Percentiles rank a stretch among this genome's conserved stretches.
phyloP scores from a whole-genome alignment of 2,329 filamentous ascomycete genomes.

The Fusarium falciforme region DNA sequence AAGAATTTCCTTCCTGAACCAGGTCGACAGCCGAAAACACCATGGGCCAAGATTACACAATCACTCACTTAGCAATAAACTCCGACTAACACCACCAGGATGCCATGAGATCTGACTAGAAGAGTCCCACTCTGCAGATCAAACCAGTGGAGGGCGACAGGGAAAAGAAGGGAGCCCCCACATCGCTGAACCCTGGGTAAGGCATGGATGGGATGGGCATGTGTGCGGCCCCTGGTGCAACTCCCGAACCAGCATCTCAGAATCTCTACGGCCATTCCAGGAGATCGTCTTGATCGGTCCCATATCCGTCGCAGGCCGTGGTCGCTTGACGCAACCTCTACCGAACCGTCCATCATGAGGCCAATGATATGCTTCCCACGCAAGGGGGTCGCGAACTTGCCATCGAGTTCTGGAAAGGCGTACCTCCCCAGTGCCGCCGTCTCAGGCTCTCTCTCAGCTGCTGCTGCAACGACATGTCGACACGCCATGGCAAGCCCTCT shows the following conservation, averaged over 20 bases:
- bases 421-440: background rate
- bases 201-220: background rate
- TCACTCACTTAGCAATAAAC: background rate
- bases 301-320: background rate
- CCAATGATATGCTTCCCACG: constrained; percentile 5
- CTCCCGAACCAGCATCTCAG: background rate
- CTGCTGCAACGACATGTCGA: constrained; percentile 6
- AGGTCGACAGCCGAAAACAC: background rate
- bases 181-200: background rate
- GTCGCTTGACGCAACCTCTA: background rate
- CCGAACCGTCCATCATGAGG: background rate
- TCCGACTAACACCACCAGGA: constrained; percentile 16
- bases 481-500: constrained; percentile 17
- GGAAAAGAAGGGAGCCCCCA: background rate
- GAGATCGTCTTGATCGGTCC: background rate
- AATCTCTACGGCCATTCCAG: constrained; percentile 23
- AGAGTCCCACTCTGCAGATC: constrained; percentile 12
- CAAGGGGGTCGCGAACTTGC: background rate
- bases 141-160: background rate
- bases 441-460: constrained; percentile 16
- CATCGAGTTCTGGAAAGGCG: background rate
- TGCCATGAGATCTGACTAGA: constrained; percentile 15
- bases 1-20: background rate
- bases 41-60: background rate
- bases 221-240: background rate